Conservation (phyloP, 2,329 filamentous ascomycete genomes). For the Alternaria sp. region DNA sequence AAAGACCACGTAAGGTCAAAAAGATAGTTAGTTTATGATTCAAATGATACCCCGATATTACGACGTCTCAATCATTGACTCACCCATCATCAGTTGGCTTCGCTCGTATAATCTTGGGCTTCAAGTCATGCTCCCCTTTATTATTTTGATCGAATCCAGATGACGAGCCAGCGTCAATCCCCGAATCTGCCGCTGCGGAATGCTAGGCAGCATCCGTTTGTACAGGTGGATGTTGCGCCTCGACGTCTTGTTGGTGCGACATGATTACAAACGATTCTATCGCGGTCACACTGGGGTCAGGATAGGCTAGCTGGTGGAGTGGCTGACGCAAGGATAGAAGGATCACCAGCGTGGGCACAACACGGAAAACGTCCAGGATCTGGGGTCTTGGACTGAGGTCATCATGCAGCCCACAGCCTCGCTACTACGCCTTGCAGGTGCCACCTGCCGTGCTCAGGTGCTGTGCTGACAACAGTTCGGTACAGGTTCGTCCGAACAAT, state of each 20-base stretch:
- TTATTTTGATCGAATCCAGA: too few relatives aligned
- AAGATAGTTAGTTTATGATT: slow-evolving; percentile 18
- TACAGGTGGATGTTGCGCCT: too few relatives aligned
- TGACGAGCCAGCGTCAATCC: too few relatives aligned
- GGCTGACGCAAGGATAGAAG: not conserved
- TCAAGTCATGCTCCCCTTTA: too few relatives aligned
- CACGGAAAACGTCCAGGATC: not conserved
- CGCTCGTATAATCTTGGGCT: too few relatives aligned
- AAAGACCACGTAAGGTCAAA: slow-evolving; percentile 20
- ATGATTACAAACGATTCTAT: not conserved
- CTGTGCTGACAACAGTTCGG: not conserved
- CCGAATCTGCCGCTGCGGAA: too few relatives aligned
- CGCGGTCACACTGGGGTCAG: not conserved
- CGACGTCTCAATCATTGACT: not conserved
- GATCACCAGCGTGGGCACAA: not conserved
- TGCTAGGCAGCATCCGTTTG: too few relatives aligned
- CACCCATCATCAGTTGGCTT: too few relatives aligned
- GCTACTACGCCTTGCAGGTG: not conserved
- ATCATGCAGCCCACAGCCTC: not conserved
- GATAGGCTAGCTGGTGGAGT: not conserved
- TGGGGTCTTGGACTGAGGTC: not conserved
- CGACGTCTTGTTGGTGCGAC: not conserved
- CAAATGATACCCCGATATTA: slow-evolving; percentile 36
- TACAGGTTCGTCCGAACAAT: not conserved
- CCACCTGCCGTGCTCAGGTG: not conserved